These are phyloP conservation scores for Huntiella omanensis DNA, from an alignment of 2,329 filamentous ascomycete species.

Conservation along the genomic window DNA sequence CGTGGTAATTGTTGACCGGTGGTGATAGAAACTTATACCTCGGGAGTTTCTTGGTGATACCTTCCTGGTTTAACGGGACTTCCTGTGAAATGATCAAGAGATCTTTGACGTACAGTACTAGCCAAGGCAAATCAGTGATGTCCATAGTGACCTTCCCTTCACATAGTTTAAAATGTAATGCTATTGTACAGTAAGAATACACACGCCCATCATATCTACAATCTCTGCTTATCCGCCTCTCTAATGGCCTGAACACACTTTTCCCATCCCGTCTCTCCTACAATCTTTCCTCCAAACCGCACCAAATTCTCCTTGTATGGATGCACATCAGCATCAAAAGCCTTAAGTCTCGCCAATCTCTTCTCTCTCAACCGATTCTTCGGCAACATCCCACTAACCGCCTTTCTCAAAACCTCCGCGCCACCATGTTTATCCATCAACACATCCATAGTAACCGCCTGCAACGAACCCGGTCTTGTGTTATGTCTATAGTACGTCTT, in stretches of 20 bases:
- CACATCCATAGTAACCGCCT: constrained; percentile 81
- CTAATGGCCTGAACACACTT: constrained; percentile 31
- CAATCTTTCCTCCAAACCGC: constrained; percentile 42
- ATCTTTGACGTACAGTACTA: no score
- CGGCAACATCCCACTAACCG: constrained; percentile 91
- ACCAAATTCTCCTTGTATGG: constrained; percentile 83
- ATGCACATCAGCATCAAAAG: constrained; percentile 81
- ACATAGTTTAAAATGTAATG: neutral
- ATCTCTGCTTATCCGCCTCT: constrained; percentile 28
- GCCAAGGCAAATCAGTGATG: no score
- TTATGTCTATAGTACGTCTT: constrained; percentile 94
- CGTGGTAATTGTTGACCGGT: neutral
- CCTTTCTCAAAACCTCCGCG: constrained; percentile 73
- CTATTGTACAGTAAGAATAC: no score
- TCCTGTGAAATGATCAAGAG: neutral
- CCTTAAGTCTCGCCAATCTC: constrained; percentile 74
- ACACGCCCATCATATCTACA: constrained; percentile 13
- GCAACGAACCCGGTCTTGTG: constrained; percentile 72
- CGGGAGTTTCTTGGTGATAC: no score
- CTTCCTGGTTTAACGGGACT: neutral
- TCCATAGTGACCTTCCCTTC: neutral
- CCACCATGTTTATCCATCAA: constrained; percentile 91
- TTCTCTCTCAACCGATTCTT: constrained; percentile 89
- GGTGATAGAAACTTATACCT: no score
- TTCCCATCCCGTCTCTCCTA: constrained; percentile 35